These are phyloP conservation scores for Talaromyces funiculosus DNA, from an alignment of 2,329 filamentous ascomycete species.

Conservation along the genomic window DNA sequence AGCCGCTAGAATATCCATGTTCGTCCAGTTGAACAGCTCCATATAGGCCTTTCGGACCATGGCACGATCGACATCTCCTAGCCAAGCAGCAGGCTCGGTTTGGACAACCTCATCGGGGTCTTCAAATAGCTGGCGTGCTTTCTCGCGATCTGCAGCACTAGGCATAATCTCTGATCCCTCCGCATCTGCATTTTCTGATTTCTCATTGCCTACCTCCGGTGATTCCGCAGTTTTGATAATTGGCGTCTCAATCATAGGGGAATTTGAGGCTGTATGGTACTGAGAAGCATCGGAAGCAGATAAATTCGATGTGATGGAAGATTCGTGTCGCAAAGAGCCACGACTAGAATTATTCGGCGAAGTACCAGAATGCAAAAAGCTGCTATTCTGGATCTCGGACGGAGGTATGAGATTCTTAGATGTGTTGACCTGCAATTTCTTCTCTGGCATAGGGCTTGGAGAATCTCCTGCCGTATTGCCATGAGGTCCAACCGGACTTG, in stretches of 20 bases:
- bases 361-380: constrained; percentile 2
- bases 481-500: constrained; percentile 19
- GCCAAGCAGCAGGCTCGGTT: constrained; percentile 76
- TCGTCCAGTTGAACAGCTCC: constrained; percentile 81
- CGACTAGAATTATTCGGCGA: constrained; percentile 10
- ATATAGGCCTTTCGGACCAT: constrained; percentile 72
- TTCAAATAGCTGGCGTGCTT: constrained; percentile 76
- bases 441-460: constrained; percentile 11
- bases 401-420: constrained; percentile 5
- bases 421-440: constrained; percentile 5
- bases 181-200: constrained; percentile 14
- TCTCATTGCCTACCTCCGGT: constrained; percentile 8
- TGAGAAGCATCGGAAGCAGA: constrained; percentile 38
- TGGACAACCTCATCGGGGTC: constrained; percentile 71
- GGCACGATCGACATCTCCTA: constrained; percentile 59
- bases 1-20: constrained; percentile 70
- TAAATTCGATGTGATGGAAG: constrained; percentile 26
- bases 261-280: constrained; percentile 42
- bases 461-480: constrained; percentile 5
- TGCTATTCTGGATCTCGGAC: constrained; percentile 1
- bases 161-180: constrained; percentile 24
- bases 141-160: constrained; percentile 64
- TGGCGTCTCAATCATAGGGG: constrained; percentile 17
- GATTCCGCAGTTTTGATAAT: constrained; percentile 10
- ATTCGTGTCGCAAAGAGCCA: constrained; percentile 18